Percentiles rank a stretch among this genome's conserved stretches.
These are phyloP conservation scores for Yamadazyma trypodendri DNA, from an alignment of 1,139 yeast species.

Conservation along the genomic window DNA sequence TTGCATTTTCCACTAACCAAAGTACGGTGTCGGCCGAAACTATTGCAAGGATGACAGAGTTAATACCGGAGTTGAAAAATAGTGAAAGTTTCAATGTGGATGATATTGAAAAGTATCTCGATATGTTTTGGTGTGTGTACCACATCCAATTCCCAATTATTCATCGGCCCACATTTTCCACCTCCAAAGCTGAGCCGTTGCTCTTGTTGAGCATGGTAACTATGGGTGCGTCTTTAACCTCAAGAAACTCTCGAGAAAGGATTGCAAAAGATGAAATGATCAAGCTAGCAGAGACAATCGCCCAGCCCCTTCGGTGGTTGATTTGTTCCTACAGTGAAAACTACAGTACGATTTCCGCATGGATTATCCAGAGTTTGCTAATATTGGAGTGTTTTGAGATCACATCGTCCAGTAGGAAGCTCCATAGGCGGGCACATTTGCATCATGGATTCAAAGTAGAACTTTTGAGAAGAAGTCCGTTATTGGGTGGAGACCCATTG, in stretches of 20 bases:
- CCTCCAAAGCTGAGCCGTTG: conserved; percentile 49
- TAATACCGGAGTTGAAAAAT: conserved; percentile 29
- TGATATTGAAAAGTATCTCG: conserved; percentile 24
- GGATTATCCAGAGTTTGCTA: conserved; percentile 62
- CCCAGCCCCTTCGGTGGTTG: conserved; percentile 62
- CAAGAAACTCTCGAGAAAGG: conserved; percentile 16
- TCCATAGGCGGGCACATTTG: conserved; percentile 68
- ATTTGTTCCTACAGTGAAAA: conserved; percentile 55
- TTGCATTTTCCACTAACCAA: conserved; percentile 26
- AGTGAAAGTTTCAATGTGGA: conserved; percentile 23
- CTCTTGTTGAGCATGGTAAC: conserved; percentile 53
- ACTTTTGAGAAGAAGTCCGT: conserved; percentile 64
- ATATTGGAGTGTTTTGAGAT: conserved; percentile 63
- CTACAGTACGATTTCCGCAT: conserved; percentile 49
- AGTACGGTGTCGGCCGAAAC: conserved; percentile 24
- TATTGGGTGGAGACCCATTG: conserved; percentile 60
- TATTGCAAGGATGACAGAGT: conserved; percentile 23
- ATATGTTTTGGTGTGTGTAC: conserved; percentile 50
- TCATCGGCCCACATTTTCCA: conserved; percentile 59
- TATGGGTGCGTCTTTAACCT: conserved; percentile 46
- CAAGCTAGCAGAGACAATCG: conserved; percentile 37
- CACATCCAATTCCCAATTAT: conserved; percentile 60
- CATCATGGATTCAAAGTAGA: conserved; percentile 76
- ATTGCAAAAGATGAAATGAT: conserved; percentile 14
- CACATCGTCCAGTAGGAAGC: conserved; percentile 35